Evolutionary conservation across 2,329 filamentous ascomycete genomes (phyloP).

Genomic region (Eutypa lata): DNA sequence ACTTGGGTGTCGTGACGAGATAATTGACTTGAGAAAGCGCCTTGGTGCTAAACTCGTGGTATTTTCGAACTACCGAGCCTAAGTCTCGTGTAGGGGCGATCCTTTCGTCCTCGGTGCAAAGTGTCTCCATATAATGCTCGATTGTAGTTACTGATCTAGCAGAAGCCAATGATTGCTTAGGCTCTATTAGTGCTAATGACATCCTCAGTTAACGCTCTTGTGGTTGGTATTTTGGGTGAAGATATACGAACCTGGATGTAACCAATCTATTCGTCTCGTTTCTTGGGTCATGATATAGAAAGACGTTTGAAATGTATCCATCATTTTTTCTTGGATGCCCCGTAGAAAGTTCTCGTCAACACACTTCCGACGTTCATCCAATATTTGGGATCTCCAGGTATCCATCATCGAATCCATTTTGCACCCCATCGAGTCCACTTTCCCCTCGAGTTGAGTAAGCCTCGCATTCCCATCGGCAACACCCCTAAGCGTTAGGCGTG

Average conservation of each 20-base stretch:
- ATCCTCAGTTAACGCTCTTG: background rate
- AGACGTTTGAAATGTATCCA: too few species aligned
- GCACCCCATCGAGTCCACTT: too few species aligned
- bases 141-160: background rate
- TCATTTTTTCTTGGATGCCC: background rate
- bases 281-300: background rate
- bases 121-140: background rate
- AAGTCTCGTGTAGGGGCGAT: background rate
- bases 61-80: background rate
- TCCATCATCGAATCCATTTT: background rate
- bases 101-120: background rate
- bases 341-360: background rate
- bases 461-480: background rate
- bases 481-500: background rate
- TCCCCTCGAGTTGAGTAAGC: background rate
- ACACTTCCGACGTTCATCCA: background rate
- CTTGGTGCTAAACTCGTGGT: background rate
- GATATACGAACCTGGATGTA: background rate
- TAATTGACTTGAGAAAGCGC: background rate
- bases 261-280: background rate
- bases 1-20: background rate
- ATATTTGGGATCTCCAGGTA: background rate
- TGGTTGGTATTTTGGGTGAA: background rate
- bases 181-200: background rate
- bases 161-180: background rate